A percentile compares a stretch with the other conserved stretches of the same genome.
These are phyloP conservation scores for Penicillium sp. DNA, from an alignment of 2,329 filamentous ascomycete species.

Conservation along the genomic window DNA sequence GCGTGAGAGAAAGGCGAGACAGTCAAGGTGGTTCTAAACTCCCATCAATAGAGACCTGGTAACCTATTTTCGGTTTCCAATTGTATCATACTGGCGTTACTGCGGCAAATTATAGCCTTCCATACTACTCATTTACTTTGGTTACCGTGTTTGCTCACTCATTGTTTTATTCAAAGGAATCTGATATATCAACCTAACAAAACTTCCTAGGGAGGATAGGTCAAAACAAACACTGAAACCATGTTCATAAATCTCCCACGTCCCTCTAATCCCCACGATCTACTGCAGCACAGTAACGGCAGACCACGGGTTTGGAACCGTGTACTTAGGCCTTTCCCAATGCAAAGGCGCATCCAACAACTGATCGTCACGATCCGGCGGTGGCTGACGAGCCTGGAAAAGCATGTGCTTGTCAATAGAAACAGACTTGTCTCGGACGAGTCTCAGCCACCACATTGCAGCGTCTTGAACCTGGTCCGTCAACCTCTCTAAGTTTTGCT, in stretches of 20 bases:
- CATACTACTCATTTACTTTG: neutral
- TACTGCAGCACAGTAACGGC: neutral
- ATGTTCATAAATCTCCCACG: neutral
- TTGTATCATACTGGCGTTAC: constrained; percentile 6
- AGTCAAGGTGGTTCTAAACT: constrained; percentile 13
- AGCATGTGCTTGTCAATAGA: neutral
- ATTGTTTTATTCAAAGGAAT: neutral
- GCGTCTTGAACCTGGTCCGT: neutral
- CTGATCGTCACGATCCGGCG: neutral
- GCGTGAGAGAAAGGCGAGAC: constrained; percentile 11
- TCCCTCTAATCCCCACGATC: neutral
- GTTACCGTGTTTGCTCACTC: neutral
- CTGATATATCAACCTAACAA: neutral
- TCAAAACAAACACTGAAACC: neutral
- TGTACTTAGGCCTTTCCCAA: neutral
- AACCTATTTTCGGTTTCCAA: neutral
- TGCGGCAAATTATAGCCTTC: neutral
- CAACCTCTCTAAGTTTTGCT: neutral
- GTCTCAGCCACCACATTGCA: neutral
- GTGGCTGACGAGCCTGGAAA: neutral
- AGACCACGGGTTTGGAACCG: neutral
- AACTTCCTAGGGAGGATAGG: neutral
- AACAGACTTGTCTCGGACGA: neutral
- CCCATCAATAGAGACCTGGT: neutral
- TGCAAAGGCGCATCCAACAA: neutral